Percentiles rank a stretch among this genome's conserved stretches.
Evolutionary conservation across 345 rosid genomes (phyloP).

Genomic region (Linum lewisii): DNA sequence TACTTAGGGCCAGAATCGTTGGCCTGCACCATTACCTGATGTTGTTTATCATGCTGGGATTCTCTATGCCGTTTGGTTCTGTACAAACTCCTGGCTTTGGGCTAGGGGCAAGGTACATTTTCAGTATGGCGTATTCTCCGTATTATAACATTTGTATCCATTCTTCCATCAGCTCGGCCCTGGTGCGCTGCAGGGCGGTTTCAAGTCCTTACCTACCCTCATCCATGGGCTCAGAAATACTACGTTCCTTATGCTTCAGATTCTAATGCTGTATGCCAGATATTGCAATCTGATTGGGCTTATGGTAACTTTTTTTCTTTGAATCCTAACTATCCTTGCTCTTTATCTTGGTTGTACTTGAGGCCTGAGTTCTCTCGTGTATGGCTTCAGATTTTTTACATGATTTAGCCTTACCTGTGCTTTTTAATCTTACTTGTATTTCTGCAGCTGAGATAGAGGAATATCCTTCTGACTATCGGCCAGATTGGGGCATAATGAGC

Average conservation of each 20-base stretch:
- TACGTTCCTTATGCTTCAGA: conserved; percentile 80
- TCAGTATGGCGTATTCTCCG: conserved; percentile 93
- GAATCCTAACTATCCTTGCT: background rate
- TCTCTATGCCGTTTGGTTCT: conserved; percentile 71
- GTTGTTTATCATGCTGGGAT: conserved; percentile 81
- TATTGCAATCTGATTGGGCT: conserved; percentile 49
- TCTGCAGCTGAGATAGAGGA: conserved; percentile 39
- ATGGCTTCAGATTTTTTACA: background rate
- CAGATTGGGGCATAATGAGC: conserved; percentile 80
- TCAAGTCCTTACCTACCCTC: conserved; percentile 62
- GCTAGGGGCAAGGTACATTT: conserved; percentile 80
- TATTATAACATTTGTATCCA: conserved; percentile 71
- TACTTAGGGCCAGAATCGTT: conserved; percentile 73
- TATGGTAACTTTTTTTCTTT: conserved; percentile 34
- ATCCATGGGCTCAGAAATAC: conserved; percentile 83
- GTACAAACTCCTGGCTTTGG: conserved; percentile 93
- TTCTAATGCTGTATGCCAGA: conserved; percentile 46
- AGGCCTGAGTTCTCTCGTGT: background rate
- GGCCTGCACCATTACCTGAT: conserved; percentile 80
- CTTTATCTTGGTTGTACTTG: background rate
- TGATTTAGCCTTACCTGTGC: background rate
- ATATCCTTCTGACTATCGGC: conserved; percentile 44
- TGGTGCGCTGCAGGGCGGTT: conserved; percentile 84
- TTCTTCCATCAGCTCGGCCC: conserved; percentile 87
- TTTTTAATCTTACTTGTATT: background rate